Base-by-base conservation (phyloP, 352 stramenopile genomes). In the Globisporangium orthogonon region DNA sequence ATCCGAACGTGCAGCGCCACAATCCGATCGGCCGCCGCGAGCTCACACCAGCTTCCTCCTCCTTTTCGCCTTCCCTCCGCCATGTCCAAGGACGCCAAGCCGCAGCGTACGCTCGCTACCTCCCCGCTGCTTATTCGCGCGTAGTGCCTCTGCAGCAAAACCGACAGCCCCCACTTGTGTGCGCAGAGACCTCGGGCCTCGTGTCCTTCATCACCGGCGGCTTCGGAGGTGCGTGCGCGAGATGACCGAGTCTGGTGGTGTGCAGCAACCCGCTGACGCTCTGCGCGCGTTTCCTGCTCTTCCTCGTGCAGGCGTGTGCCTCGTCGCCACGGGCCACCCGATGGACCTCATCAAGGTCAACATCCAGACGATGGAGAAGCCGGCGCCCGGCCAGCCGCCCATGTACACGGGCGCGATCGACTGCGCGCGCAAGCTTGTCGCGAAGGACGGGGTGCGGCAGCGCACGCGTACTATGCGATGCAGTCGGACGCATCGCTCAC, bases 331-430 rank as follows among this genome's bases (percentile, higher is more conserved):
- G 15, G 95, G 96, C 37, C 94, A 98, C 70, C 95, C 94, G 3
- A 82, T 98, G 60, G 95, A 98, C 65, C 78, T 98, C 29, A 89
- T 98, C 62, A 98, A 99, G 82, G 91, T 98, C 45, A 94, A 96
- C 71, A 87, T 97, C 55, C 88, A 97, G 74, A 97, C 86, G 33
- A 94, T 93, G 79, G 66, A 71, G 60, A 87, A 78, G 58, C 71
- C 84, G 40, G 70, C 80, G 63, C 61, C 82, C 10, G 73, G 82
- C 53, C 53, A 94, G 61, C 48, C 75, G 46, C 82, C 78, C 43
- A 70, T 89, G 65, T 90, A 95, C 68, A 78, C 90, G 41, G 77
- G 91, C 76, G 73, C 86, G 17, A 62, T 97, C 52, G 94, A 97
- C 59, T 97, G 92, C 59, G 79, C 97, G 29, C 76, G 78, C 50